Percentiles rank a stretch among this genome's conserved stretches.
These are phyloP conservation scores for Nevesoporus exiguus DNA, from an alignment of 768 basidiomycete genomes.

Conservation along the genomic window DNA sequence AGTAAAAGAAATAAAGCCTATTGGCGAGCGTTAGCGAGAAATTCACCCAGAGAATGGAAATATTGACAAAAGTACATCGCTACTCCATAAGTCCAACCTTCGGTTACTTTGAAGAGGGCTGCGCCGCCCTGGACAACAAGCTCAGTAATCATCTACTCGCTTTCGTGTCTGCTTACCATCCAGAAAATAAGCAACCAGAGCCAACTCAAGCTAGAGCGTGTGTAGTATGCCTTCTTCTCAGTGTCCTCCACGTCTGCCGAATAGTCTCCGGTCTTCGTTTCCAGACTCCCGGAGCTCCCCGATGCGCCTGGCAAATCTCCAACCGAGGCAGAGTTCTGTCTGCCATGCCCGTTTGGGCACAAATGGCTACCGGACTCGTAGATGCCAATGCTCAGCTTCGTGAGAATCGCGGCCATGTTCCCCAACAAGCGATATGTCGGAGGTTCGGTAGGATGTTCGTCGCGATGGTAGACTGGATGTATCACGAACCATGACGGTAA, in stretches of 20 bases:
- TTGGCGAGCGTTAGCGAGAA: neutral
- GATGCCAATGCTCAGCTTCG: slow-evolving; percentile 47
- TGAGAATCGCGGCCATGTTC: slow-evolving; percentile 53
- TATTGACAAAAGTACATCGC: slow-evolving; percentile 71
- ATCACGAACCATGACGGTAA: slow-evolving; percentile 18
- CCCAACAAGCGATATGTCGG: slow-evolving; percentile 58
- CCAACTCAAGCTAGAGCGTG: slow-evolving; percentile 57
- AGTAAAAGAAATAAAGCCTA: slow-evolving; percentile 70
- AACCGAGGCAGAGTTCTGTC: neutral
- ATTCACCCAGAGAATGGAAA: neutral
- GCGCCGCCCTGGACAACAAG: slow-evolving; percentile 51
- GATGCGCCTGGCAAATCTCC: neutral
- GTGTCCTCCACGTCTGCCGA: slow-evolving; percentile 26
- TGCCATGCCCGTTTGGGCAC: neutral
- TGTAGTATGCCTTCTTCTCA: slow-evolving; percentile 54
- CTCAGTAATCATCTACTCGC: neutral
- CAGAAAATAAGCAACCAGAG: slow-evolving; percentile 72
- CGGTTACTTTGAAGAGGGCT: slow-evolving; percentile 63
- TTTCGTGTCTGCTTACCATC: slow-evolving; percentile 44
- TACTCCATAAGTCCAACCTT: slow-evolving; percentile 61
- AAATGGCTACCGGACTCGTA: slow-evolving; percentile 22
- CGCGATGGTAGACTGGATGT: slow-evolving; percentile 20
- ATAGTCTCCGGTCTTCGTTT: slow-evolving; percentile 15
- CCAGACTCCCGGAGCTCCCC: slow-evolving; percentile 10
- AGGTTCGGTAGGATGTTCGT: slow-evolving; percentile 21